These are phyloP conservation scores for Rhazya stricta DNA, from an alignment of 257 asterid species.

Conservation along the genomic window DNA sequence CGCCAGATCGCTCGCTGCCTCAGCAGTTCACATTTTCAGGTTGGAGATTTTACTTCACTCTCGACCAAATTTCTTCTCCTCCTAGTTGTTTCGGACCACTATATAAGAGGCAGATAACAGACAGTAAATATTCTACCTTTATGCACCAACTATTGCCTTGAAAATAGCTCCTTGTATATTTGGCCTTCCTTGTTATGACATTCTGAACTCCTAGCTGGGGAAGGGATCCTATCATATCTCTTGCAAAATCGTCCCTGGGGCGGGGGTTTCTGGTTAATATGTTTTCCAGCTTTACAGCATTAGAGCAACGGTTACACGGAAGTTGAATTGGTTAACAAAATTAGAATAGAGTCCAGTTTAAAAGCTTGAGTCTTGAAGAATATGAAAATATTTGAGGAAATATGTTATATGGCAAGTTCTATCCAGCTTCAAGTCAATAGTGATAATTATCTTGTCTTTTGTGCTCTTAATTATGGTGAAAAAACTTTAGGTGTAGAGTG, in stretches of 20 bases:
- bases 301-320: background rate
- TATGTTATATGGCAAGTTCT: background rate
- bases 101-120: background rate
- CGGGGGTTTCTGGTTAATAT: background rate
- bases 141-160: background rate
- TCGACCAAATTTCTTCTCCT: background rate
- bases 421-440: background rate
- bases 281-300: background rate
- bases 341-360: background rate
- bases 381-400: conserved; percentile 2
- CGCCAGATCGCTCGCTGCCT: conserved; percentile 38
- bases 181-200: background rate
- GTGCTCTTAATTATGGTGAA: background rate
- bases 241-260: background rate
- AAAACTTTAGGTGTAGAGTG: background rate
- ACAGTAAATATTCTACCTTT: background rate
- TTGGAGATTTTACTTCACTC: conserved; percentile 7
- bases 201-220: background rate
- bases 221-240: background rate
- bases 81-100: background rate
- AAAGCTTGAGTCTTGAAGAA: background rate
- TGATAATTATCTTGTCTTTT: background rate
- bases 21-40: conserved; percentile 49
- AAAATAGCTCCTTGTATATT: background rate
- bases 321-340: background rate